These are phyloP conservation scores for Termitomyces sp. DNA, from an alignment of 768 basidiomycete species.

Conservation along the genomic window DNA sequence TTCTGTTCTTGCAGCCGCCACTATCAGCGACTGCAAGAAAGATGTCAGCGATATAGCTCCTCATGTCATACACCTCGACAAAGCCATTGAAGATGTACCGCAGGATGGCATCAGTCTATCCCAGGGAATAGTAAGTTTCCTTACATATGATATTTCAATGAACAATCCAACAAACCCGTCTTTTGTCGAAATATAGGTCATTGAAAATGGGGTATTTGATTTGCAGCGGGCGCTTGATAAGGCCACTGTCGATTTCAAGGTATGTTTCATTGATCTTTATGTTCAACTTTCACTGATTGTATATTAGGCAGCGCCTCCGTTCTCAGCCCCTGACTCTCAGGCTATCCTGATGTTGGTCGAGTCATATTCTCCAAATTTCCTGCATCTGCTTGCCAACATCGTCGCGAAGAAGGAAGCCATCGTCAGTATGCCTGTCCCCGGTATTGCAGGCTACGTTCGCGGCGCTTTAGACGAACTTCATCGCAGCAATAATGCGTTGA, in stretches of 20 bases:
- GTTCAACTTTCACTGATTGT: neutral
- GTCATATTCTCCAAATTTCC: slow-evolving; percentile 14
- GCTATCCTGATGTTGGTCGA: slow-evolving; percentile 18
- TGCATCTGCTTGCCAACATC: slow-evolving; percentile 16
- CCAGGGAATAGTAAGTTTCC: slow-evolving; percentile 22
- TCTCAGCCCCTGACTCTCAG: slow-evolving; percentile 19
- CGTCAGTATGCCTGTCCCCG: slow-evolving; percentile 15
- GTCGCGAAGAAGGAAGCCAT: slow-evolving; percentile 24
- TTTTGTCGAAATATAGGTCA: slow-evolving; percentile 10
- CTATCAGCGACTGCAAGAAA: neutral
- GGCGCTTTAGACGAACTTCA: neutral
- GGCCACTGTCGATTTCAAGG: slow-evolving; percentile 23
- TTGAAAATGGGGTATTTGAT: slow-evolving; percentile 21
- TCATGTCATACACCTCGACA: slow-evolving; percentile 2
- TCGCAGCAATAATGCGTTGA: neutral
- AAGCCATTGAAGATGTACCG: slow-evolving; percentile 5
- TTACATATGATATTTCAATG: neutral
- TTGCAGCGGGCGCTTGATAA: slow-evolving; percentile 19
- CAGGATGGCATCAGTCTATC: slow-evolving; percentile 17
- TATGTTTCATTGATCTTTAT: neutral
- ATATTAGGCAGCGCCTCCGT: neutral
- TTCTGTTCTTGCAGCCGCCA: slow-evolving; percentile 1
- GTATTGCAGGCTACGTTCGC: neutral
- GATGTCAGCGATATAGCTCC: slow-evolving; percentile 2
- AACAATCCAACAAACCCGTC: neutral